These are phyloP conservation scores for Apiospora pterosperma DNA, from an alignment of 2,329 filamentous ascomycete genomes.

Conservation along the genomic window DNA sequence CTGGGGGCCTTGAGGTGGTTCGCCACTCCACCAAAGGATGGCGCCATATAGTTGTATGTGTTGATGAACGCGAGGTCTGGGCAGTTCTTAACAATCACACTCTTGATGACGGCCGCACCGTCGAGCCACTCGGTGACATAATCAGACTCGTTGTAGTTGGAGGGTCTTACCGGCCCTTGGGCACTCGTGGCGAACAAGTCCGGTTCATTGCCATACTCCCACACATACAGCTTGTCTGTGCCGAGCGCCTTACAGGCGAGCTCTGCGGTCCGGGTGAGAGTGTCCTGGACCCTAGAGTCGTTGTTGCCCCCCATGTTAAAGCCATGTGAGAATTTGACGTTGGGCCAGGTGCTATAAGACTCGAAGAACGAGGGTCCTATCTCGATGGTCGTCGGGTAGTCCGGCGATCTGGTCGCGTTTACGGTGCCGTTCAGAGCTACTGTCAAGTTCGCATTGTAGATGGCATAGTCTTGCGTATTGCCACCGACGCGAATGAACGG, in stretches of 20 bases:
- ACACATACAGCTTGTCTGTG: conserved; percentile 47
- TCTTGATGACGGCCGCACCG: conserved; percentile 47
- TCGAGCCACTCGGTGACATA: conserved; percentile 58
- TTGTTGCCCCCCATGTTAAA: conserved; percentile 57
- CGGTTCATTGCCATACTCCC: conserved; percentile 64
- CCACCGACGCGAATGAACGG: conserved; percentile 62
- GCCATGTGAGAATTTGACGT: conserved; percentile 56
- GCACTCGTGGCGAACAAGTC: conserved; percentile 54
- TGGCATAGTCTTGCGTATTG: conserved; percentile 64
- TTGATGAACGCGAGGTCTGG: conserved; percentile 46
- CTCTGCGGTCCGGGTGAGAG: conserved; percentile 50
- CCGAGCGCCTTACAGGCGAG: conserved; percentile 55
- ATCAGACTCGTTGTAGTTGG: conserved; percentile 48
- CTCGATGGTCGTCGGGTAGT: conserved; percentile 59
- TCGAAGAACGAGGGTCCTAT: conserved; percentile 63
- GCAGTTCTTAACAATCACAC: conserved; percentile 43
- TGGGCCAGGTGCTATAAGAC: conserved; percentile 55
- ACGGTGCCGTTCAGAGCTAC: conserved; percentile 50
- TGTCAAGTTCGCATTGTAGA: conserved; percentile 52
- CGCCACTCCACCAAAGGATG: conserved; percentile 51
- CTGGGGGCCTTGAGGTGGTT: conserved; percentile 48
- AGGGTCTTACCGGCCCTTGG: conserved; percentile 48
- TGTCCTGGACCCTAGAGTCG: conserved; percentile 43
- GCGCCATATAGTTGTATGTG: conserved; percentile 37
- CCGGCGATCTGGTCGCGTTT: conserved; percentile 44